Conservation (phyloP, 2,329 filamentous ascomycete species). For the Cladosporium sp. region DNA sequence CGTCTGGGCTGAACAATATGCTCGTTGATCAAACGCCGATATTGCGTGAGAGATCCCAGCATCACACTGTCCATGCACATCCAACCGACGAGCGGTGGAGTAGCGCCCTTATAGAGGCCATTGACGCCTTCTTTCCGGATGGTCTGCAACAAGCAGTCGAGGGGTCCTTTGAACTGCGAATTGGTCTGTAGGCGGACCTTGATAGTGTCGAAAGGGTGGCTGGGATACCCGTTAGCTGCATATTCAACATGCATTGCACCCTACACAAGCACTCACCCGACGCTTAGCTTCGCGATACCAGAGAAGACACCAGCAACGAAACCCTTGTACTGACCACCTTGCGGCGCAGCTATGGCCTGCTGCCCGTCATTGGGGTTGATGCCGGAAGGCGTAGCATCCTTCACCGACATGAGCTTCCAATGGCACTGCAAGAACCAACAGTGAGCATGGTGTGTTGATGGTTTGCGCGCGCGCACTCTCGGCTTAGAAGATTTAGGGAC, state of each 20-base stretch:
- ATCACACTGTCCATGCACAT: slow-evolving; percentile 97
- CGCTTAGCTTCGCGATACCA: slow-evolving; percentile 79
- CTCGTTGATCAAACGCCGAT: slow-evolving; percentile 78
- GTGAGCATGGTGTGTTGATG: slow-evolving; percentile 9
- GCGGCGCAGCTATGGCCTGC: slow-evolving; percentile 17
- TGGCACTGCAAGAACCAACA: background rate
- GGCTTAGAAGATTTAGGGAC: background rate
- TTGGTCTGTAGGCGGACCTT: slow-evolving; percentile 86
- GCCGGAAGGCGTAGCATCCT: slow-evolving; percentile 20
- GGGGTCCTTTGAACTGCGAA: slow-evolving; percentile 75
- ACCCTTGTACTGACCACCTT: slow-evolving; percentile 9
- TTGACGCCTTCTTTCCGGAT: slow-evolving; percentile 77
- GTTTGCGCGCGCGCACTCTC: background rate
- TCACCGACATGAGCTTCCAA: slow-evolving; percentile 19
- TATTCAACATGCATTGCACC: background rate
- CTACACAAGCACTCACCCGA: slow-evolving; percentile 50
- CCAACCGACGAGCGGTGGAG: slow-evolving; percentile 90
- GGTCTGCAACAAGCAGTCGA: slow-evolving; percentile 82
- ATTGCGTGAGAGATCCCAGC: slow-evolving; percentile 87
- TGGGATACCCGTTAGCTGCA: slow-evolving; percentile 34
- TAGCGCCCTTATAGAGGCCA: slow-evolving; percentile 91
- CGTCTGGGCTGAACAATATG: slow-evolving; percentile 63
- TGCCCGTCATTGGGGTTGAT: slow-evolving; percentile 15
- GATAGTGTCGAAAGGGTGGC: slow-evolving; percentile 84
- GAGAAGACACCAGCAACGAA: slow-evolving; percentile 97